phyloP scores from a whole-genome alignment of 1,139 yeast genomes.

The Citeromyces hawaiiensis region DNA sequence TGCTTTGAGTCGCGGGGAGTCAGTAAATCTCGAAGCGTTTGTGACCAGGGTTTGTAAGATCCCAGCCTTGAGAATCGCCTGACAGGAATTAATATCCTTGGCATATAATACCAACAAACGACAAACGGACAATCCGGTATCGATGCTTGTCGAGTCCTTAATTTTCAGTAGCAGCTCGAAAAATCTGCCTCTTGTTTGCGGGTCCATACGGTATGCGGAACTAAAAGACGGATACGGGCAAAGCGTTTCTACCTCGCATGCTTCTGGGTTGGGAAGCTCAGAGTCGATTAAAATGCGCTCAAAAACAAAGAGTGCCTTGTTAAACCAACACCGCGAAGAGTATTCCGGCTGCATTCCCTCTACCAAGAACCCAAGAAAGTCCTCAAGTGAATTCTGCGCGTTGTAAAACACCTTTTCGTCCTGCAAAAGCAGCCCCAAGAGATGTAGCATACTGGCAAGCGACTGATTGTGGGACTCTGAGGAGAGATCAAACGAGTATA shows the following conservation, averaged over 20 bases:
- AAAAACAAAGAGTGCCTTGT: constrained; percentile 31
- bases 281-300: constrained; percentile 34
- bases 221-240: constrained; percentile 12
- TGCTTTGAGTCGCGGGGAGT: constrained; percentile 10
- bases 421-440: constrained; percentile 32
- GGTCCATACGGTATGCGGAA: constrained; percentile 19
- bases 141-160: constrained; percentile 24
- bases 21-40: constrained; percentile 15
- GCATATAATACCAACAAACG: constrained; percentile 42
- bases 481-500: constrained; percentile 20
- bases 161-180: constrained; percentile 29
- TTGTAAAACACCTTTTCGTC: constrained; percentile 20
- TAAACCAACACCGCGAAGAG: constrained; percentile 33
- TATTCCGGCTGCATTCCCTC: constrained; percentile 22
- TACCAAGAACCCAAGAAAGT: constrained; percentile 24
- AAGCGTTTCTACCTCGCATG: constrained; percentile 11
- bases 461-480: constrained; percentile 15
- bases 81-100: constrained; percentile 25
- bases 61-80: constrained; percentile 28
- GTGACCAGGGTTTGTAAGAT: constrained; percentile 18
- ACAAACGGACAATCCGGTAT: constrained; percentile 35
- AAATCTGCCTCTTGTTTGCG: constrained; percentile 19
- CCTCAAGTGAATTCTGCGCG: constrained; percentile 16
- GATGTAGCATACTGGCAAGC: constrained; percentile 29
- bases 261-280: constrained; percentile 23